Percentiles rank a stretch among this genome's conserved stretches.
Evolutionary conservation across 1,139 yeast genomes (phyloP).

Genomic region (Saccharomyces hybrid): DNA sequence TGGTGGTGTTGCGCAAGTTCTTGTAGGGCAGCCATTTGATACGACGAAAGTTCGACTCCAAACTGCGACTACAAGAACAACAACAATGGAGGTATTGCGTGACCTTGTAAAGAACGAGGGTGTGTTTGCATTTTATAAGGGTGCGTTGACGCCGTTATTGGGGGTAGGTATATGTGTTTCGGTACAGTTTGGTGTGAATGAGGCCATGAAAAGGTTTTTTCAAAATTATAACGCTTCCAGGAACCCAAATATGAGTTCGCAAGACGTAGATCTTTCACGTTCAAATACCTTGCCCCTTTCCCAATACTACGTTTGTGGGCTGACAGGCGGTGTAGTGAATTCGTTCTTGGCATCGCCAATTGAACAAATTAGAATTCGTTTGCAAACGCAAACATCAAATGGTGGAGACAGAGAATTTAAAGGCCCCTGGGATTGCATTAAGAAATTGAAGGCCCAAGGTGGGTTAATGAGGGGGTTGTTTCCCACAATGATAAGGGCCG

Average conservation of each 20-base stretch:
- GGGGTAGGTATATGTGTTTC: constrained; percentile 95
- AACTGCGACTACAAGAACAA: constrained; percentile 64
- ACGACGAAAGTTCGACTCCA: constrained; percentile 83
- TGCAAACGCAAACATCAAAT: constrained; percentile 67
- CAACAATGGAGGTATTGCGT: constrained; percentile 66
- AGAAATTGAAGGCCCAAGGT: constrained; percentile 48
- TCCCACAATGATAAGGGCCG: constrained; percentile 78
- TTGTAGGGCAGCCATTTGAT: constrained; percentile 88
- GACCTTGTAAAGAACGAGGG: constrained; percentile 71
- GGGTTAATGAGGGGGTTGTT: constrained; percentile 71
- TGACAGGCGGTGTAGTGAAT: constrained; percentile 84
- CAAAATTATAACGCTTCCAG: constrained; percentile 35
- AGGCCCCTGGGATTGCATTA: constrained; percentile 79
- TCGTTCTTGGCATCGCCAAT: constrained; percentile 85
- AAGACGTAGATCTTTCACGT: not conserved
- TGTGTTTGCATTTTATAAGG: constrained; percentile 74
- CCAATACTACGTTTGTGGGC: constrained; percentile 76
- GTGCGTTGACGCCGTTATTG: constrained; percentile 75
- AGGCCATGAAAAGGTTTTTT: constrained; percentile 72
- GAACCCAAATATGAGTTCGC: constrained; percentile 4
- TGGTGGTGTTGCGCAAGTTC: constrained; percentile 86
- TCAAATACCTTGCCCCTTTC: constrained; percentile 36
- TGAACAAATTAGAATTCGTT: constrained; percentile 84
- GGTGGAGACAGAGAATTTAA: constrained; percentile 40
- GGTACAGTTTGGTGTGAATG: constrained; percentile 83